These are phyloP conservation scores for Alternaria incomplexa DNA, from an alignment of 2,329 filamentous ascomycete genomes.

Conservation along the genomic window DNA sequence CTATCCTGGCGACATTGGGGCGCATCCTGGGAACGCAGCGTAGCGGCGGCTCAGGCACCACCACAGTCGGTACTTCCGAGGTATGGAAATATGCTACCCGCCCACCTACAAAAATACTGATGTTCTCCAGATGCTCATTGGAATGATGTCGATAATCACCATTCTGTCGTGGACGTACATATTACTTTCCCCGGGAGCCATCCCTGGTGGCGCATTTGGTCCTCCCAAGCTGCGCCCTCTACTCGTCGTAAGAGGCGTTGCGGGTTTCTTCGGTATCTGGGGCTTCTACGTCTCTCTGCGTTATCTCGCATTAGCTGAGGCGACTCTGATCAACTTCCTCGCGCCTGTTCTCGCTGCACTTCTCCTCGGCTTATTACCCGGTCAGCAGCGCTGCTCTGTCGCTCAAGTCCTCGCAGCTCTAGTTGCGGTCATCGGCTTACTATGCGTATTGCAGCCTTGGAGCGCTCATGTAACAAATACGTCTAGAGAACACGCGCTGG, in stretches of 20 bases:
- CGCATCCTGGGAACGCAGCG: not conserved
- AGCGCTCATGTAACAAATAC: not conserved
- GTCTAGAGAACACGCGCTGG: not conserved
- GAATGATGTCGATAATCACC: not conserved
- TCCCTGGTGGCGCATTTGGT: not conserved
- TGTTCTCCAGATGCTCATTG: not conserved
- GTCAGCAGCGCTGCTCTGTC: not conserved
- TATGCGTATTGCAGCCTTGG: not conserved
- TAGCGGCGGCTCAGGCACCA: not conserved
- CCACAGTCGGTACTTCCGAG: not conserved
- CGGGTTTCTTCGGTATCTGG: not conserved
- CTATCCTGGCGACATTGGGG: not conserved
- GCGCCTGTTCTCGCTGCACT: not conserved
- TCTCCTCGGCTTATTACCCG: not conserved
- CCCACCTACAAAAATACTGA: not conserved
- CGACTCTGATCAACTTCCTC: not conserved
- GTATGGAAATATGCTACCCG: not conserved
- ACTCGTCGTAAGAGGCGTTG: not conserved
- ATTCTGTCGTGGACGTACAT: not conserved
- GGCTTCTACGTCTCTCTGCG: not conserved
- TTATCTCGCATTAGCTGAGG: not conserved
- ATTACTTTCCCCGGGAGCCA: not conserved
- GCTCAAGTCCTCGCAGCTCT: not conserved
- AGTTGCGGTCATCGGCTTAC: not conserved
- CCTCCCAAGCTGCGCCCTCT: not conserved